phyloP scores from a whole-genome alignment of 1,284 basidiomycete species.

The Chondrostereum purpureum region DNA sequence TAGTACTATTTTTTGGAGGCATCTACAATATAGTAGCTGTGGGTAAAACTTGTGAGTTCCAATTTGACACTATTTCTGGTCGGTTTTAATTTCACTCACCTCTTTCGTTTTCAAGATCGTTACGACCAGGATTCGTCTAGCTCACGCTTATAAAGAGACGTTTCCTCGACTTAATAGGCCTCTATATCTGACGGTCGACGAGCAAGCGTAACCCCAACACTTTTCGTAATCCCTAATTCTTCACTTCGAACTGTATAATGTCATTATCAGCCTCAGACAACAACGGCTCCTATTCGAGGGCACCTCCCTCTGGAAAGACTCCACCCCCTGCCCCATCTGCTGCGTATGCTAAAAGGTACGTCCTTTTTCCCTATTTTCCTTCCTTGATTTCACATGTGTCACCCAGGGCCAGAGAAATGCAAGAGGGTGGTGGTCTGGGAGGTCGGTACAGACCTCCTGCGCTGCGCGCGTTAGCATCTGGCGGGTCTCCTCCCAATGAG shows the following conservation, averaged over 20 bases:
- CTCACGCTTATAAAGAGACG: constrained; percentile 20
- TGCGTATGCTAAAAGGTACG: constrained; percentile 79
- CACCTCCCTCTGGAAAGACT: constrained; percentile 73
- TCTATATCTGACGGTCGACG: constrained; percentile 27
- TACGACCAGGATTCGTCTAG: constrained; percentile 27
- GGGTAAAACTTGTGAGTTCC: constrained; percentile 17
- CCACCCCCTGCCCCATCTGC: constrained; percentile 86
- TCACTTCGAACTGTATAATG: constrained; percentile 68
- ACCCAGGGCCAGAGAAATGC: constrained; percentile 72
- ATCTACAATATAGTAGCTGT: constrained; percentile 34
- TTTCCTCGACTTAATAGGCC: constrained; percentile 43
- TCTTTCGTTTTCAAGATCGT: constrained; percentile 20
- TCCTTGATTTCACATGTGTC: constrained; percentile 12
- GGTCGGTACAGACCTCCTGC: constrained; percentile 74
- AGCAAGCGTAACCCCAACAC: constrained; percentile 30
- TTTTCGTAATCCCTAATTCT: constrained; percentile 80
- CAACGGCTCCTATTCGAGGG: constrained; percentile 69
- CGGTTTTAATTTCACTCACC: constrained; percentile 1
- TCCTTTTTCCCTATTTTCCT: constrained; percentile 14
- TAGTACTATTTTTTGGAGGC: constrained; percentile 33
- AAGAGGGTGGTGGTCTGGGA: constrained; percentile 63
- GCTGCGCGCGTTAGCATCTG: constrained; percentile 55
- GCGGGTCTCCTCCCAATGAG: constrained; percentile 69
- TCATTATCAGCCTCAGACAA: constrained; percentile 80
- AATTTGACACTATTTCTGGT: too few relatives aligned